Evolutionary conservation across 176 grass and related monocot species (phyloP), one percentile per base, ranked within the genome.

Genomic region (Neostapfia colusana): DNA sequence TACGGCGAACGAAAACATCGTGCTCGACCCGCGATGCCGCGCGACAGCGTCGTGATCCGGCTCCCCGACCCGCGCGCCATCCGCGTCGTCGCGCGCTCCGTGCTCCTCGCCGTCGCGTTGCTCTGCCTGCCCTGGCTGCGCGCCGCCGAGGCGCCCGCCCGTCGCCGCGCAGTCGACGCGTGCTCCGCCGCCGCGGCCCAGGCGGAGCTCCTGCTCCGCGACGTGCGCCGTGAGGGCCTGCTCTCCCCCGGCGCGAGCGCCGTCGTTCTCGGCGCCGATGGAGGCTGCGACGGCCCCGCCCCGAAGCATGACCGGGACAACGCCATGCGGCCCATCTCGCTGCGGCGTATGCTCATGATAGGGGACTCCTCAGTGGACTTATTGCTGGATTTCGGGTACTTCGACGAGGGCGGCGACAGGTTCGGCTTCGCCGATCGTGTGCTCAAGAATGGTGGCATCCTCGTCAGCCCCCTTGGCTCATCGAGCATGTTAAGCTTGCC

Each of bases 351-450:
- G 55, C 73, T 54, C 55, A 87, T 53, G 66, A 11, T 82, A 8
- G 64, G 21, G 24, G 92, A 92, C 73, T 67, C 34, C 35, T 92
- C 92, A 2, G 81, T 96, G 37, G 84, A 96, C 79, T 71, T 96
- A 11, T 65, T 89, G 35, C 64, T 96, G 28, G 86, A 88, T 75
- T 50, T 78, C 15, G 79, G 84, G 18, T 77, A 57, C 49, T 83
- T 96, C 67, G n/a, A 34, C 55, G 73, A 81, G 20, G 54, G 49
- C 34, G 79, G 67, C 11, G 80, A 86, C 76, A 84, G 65, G 61
- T 57, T 89, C 3, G 63, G 46, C 43, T 81, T 91, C 23, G 67
- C 79, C 39, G 89, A 95, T 44, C 80, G 89, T 49, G 86, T 89
- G 53, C 83, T 96, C 68, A 92, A 75, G 71, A 28, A 85, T 23